phyloP scores from a whole-genome alignment of 75 land plant genomes.

The Picea glauca region DNA sequence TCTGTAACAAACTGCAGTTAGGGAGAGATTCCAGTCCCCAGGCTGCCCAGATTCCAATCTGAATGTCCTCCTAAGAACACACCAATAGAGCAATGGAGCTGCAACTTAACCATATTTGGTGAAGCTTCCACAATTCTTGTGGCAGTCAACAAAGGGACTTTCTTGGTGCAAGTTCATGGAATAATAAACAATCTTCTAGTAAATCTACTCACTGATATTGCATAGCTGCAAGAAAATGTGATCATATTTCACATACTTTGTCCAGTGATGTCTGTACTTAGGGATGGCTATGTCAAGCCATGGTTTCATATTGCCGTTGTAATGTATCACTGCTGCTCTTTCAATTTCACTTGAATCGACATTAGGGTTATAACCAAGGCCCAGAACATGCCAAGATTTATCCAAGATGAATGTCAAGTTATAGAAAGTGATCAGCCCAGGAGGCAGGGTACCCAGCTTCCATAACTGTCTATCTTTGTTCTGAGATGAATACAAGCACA shows the following conservation, averaged over 20 bases:
- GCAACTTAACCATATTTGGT: too few relatives aligned
- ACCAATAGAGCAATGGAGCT: too few relatives aligned
- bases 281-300: constrained; percentile 71
- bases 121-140: too few relatives aligned
- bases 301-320: constrained; percentile 80
- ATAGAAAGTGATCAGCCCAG: constrained; percentile 74
- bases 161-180: too few relatives aligned
- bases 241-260: constrained; percentile 54
- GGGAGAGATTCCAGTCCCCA: too few relatives aligned
- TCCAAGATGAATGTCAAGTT: constrained; percentile 52
- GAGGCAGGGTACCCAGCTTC: constrained; percentile 80
- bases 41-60: too few relatives aligned
- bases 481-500: constrained; percentile 21
- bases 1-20: too few relatives aligned
- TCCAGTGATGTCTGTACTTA: constrained; percentile 66
- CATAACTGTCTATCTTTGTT: constrained; percentile 71
- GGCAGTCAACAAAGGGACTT: too few relatives aligned
- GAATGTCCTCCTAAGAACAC: too few relatives aligned
- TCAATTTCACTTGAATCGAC: constrained; percentile 53
- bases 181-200: too few relatives aligned
- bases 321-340: constrained; percentile 73
- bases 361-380: constrained; percentile 72
- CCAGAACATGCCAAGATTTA: constrained; percentile 73
- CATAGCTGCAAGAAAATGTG: constrained; percentile 52
- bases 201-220: constrained; percentile 16